Base-by-base conservation (phyloP, 1,284 basidiomycete genomes). In the Xerocomus minutiporus region DNA sequence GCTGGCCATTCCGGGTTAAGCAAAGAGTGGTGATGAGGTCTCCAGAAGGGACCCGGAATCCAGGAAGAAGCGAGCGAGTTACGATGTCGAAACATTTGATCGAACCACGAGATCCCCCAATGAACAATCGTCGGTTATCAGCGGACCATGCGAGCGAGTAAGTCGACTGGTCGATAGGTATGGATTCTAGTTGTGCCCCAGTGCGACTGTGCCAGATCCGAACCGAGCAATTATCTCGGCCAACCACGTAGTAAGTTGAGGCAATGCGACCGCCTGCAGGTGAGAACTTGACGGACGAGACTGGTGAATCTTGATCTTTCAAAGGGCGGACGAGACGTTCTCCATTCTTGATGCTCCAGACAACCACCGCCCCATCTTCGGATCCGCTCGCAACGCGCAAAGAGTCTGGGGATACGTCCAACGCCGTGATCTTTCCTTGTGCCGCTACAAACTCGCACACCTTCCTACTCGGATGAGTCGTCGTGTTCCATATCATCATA, bases 251-350 rank as follows among this genome's bases (percentile, higher is more conserved):
- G 11, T 51, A 42, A 12, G 48, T 51, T 6, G 53, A 56, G n/a
- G 59, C 59, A 6, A 60, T 48, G 4, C 34, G 54, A 23, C 42
- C 50, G 25, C 52, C 48, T 9, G 38, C 11, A 2, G 59, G 59
- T 0, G 56, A 61, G 32, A 60, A 61, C 49, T 53, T 60, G 57
- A 61, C 32, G 0, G 52, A 56, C 5, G 31, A 28, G 28, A 52
- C 48, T 0, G 23, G 36, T 2, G 54, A 57, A 13, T 32, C 13
- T 11, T 36, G 13, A 11, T 50, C 26, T 23, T 11, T 13, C 26
- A 52, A 29, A 12, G 51, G 51, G 3, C 48, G 41, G 2, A 44
- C 8, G 26, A 42, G 15, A 12, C 26, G 26, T 9, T 36, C 34
- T n/a, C 32, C 26, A 11, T 5, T 50, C 45, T 35, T 13, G 26